Base-by-base conservation (phyloP, 2,329 filamentous ascomycete genomes). In the Diaporthe citri region DNA sequence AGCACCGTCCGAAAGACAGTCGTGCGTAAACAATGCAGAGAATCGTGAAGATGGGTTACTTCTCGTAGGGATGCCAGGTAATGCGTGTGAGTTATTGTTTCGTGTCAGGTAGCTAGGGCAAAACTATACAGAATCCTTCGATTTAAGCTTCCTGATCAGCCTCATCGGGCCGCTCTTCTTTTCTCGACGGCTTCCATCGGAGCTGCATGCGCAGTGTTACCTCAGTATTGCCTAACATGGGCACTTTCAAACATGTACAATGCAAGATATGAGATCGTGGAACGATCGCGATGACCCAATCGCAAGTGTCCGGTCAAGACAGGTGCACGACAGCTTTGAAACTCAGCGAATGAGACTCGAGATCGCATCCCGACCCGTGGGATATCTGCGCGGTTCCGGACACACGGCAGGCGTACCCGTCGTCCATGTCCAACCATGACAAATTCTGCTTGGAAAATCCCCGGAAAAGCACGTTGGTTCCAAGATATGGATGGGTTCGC, bases 181-280 rank as follows among this genome's bases (percentile, higher is more conserved):
- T 20, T 15, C 46, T 52, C 31, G 20, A 39, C 28, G 22, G 46
- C 46, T 12, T 7, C 31, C 13, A 17, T 20, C 7, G 13, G 31
- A 52, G 46, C 28, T 67, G 48, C 46, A 67, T 51, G 22, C 22
- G 62, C 22, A 39, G 43, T 67, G 62, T 15, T 36, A 67, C 62
- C 43, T 39, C 22, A 39, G 43, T 67, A 46, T 15, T 36, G 52
- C 62, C 43, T 39, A 39, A 22, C 31, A 39, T 15, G 22, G 10
- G 46, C 46, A 36, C 31, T 52, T 51, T 8, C 20, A 51, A 36
- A 51, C 62, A 46, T 52, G 31, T 46, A 36, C 31, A 25, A 67
- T 67, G 64, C 64, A 67, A 67, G 64, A 67, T 67, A 13, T 3
- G 31, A 52, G 48, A 67, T 67, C 46, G 13, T 25, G 48, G 64